Evolutionary conservation across 208 protist genomes (phyloP).

Genomic region (Wallacemonas collosoma): DNA sequence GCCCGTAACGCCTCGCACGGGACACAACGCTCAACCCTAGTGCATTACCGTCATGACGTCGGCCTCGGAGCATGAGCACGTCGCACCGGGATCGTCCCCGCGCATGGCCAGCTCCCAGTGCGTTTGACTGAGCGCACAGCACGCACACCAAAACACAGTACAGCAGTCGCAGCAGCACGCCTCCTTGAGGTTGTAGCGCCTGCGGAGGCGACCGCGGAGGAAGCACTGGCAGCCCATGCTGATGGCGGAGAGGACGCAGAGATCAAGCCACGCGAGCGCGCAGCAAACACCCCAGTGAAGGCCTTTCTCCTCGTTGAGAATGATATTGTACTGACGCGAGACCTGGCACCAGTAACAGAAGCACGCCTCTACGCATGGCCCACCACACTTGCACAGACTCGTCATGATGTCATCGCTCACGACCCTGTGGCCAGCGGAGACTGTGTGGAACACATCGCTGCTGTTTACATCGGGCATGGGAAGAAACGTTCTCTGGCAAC

Average conservation of each 20-base stretch:
- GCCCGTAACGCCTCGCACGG: neutral
- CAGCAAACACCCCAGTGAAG: conserved; percentile 25
- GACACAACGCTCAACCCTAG: neutral
- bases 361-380: conserved; percentile 32
- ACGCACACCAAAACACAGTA: neutral
- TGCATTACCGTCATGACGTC: neutral
- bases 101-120: conserved; percentile 14
- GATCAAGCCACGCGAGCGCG: neutral
- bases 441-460: neutral
- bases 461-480: neutral
- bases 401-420: neutral
- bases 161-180: neutral
- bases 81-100: conserved; percentile 13
- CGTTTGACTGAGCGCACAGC: conserved; percentile 12
- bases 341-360: conserved; percentile 57
- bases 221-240: neutral
- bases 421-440: neutral
- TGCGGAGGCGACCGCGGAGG: neutral
- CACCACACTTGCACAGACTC: conserved; percentile 15
- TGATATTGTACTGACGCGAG: conserved; percentile 50
- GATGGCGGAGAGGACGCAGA: neutral
- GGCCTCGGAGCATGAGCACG: conserved; percentile 8
- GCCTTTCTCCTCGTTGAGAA: conserved; percentile 21
- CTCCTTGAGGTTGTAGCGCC: conserved; percentile 14
- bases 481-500: too few species aligned